These are phyloP conservation scores for Thalassia testudinum DNA, from an alignment of 116 monocot genomes.

Conservation along the genomic window DNA sequence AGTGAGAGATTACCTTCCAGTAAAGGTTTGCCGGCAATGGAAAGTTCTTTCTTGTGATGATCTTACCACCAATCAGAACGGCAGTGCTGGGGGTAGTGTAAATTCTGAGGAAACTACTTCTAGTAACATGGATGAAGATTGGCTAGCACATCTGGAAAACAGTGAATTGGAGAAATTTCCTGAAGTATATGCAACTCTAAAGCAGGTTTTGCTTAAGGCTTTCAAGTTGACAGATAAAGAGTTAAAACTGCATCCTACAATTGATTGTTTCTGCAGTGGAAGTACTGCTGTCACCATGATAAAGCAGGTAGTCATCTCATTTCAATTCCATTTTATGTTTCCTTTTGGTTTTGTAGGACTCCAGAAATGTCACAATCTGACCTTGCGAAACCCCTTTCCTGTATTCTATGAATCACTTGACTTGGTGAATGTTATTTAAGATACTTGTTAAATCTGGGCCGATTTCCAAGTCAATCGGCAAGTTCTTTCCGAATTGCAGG, in stretches of 20 bases:
- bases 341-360: too few species aligned
- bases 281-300: conserved; percentile 63
- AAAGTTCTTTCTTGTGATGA: conserved; percentile 13
- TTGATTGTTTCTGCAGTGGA: conserved; percentile 85
- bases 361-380: too few species aligned
- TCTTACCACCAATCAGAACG: conserved; percentile 16
- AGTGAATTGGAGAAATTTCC: conserved; percentile 40
- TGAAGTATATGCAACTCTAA: conserved; percentile 38
- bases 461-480: conserved; percentile 8
- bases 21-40: conserved; percentile 48
- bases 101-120: conserved; percentile 41
- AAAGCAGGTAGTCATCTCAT: conserved; percentile 38
- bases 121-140: conserved; percentile 33
- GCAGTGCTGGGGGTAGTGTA: conserved; percentile 16
- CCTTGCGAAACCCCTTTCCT: too few species aligned
- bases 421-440: neutral
- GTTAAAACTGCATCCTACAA: conserved; percentile 36
- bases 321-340: too few species aligned
- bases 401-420: too few species aligned
- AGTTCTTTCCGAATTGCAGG: conserved; percentile 5
- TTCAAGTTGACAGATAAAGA: conserved; percentile 82
- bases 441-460: conserved; percentile 1
- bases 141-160: conserved; percentile 15
- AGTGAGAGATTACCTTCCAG: conserved; percentile 79
- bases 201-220: conserved; percentile 47